These are phyloP conservation scores for Rhynchosporium agropyri DNA, from an alignment of 2,329 filamentous ascomycete species.

Conservation along the genomic window DNA sequence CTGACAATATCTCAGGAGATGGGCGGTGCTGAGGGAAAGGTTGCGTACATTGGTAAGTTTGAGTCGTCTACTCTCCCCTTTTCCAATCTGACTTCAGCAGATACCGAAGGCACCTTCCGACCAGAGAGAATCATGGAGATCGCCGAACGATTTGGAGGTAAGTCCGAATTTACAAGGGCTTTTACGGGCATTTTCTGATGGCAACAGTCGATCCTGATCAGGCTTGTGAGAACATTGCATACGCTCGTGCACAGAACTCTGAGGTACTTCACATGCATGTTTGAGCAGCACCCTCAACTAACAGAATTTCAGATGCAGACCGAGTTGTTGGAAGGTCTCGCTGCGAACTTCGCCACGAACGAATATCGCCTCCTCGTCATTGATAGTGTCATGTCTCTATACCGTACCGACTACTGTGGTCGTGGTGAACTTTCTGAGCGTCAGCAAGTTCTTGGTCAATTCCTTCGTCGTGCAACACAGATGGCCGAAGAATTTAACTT, in stretches of 20 bases:
- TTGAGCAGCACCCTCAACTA: conserved; percentile 17
- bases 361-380: conserved; percentile 68
- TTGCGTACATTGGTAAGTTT: conserved; percentile 63
- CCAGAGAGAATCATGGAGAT: conserved; percentile 69
- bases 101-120: conserved; percentile 67
- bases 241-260: conserved; percentile 65
- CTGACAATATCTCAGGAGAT: conserved; percentile 48
- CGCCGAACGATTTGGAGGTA: conserved; percentile 63
- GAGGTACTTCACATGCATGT: conserved; percentile 46
- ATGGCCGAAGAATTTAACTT: conserved; percentile 73
- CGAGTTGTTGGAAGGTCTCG: conserved; percentile 63
- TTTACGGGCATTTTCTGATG: conserved; percentile 22
- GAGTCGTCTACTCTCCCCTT: not conserved
- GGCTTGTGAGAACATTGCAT: conserved; percentile 68
- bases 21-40: conserved; percentile 69
- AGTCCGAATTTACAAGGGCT: conserved; percentile 1
- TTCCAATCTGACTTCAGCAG: conserved; percentile 29
- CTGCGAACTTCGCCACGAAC: conserved; percentile 62
- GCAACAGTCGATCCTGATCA: conserved; percentile 54
- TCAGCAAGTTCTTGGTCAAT: conserved; percentile 68
- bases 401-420: conserved; percentile 67
- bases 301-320: conserved; percentile 48
- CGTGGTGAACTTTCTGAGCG: conserved; percentile 69
- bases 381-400: conserved; percentile 72
- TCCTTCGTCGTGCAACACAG: conserved; percentile 63